Base-by-base conservation (phyloP, 805 yeast species). In the Myxozyma neglecta region DNA sequence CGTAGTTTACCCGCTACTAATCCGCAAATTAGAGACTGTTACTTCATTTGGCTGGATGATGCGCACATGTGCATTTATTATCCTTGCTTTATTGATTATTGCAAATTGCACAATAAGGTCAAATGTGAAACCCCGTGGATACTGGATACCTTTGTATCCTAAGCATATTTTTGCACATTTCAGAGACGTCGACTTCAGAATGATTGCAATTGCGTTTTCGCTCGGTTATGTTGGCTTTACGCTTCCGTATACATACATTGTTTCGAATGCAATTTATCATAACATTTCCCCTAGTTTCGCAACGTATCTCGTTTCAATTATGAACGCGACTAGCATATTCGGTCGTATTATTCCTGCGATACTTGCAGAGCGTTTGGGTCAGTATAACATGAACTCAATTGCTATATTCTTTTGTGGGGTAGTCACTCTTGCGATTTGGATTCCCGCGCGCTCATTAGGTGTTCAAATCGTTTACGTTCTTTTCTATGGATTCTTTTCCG, bases 11-110 rank as follows among this genome's bases (percentile, higher is more conserved):
- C 83, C 85, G 7, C 70, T 81, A 51, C 75, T 80, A 75, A 75
- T 82, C 24, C 75, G 80, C 50, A 70, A 70, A 29, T 70, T 82
- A 46, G 77, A 79, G 53, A 61, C 69, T 8, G 69, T 72, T 18
- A 75, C 81, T 18, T 86, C 87, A 0, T 83, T 81, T 66, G 76
- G 75, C 10, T 84, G 87, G 86, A 78, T 84, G 4, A 75, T 81
- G 57, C 75, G 87, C 53, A 74, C 78, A 14, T 72, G 83, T 56
- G 83, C 82, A 0, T 79, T 83, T 64, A 70, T 82, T 18, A 74
- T 78, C 53, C 66, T 77, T 7, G 76, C 62, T 0, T 71, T 75
- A n/a, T 60, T 67, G 13, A 45, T 60, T 6, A 52, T 72, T 9
- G 63, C 74, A 42, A 67, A 69, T 32, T 34, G 71, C 8, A 54